phyloP scores from a whole-genome alignment of 768 basidiomycete species.

The Aureoboletus auriporus region DNA sequence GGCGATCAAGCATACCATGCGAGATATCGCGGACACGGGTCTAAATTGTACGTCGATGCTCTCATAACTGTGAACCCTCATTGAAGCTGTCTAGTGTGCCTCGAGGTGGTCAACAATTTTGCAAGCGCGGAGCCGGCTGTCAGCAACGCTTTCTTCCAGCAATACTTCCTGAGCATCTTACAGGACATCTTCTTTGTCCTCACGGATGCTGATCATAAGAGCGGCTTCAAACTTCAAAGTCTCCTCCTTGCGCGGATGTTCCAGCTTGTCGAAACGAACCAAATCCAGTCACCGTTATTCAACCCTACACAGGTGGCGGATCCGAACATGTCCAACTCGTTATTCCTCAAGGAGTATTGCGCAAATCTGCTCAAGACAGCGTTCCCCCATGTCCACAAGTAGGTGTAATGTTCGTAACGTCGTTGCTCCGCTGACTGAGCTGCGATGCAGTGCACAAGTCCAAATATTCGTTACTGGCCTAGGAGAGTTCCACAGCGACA shows the following conservation, averaged over 20 bases:
- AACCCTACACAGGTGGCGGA: constrained; percentile 72
- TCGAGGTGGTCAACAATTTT: constrained; percentile 96
- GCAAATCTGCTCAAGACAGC: constrained; percentile 82
- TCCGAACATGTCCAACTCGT: constrained; percentile 67
- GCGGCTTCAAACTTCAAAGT: constrained; percentile 94
- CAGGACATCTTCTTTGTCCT: constrained; percentile 97
- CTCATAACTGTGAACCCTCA: not conserved
- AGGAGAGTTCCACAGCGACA: constrained; percentile 70
- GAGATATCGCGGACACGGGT: constrained; percentile 93
- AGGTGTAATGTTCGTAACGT: constrained; percentile 25
- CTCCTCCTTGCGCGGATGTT: constrained; percentile 91
- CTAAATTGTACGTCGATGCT: constrained; percentile 52
- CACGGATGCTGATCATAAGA: constrained; percentile 98
- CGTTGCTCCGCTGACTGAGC: constrained; percentile 7
- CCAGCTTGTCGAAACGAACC: constrained; percentile 81
- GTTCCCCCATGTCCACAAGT: constrained; percentile 91
- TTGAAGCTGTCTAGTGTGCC: constrained; percentile 55
- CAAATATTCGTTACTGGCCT: constrained; percentile 64
- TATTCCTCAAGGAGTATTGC: constrained; percentile 82
- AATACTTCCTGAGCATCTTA: constrained; percentile 88
- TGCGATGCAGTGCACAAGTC: constrained; percentile 56
- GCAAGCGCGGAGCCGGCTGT: constrained; percentile 73
- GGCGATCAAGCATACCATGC: constrained; percentile 99
- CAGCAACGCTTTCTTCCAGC: constrained; percentile 92
- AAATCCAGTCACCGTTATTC: constrained; percentile 79